These are phyloP conservation scores for Pyrenochaeta sp. DNA, from an alignment of 2,329 filamentous ascomycete genomes.

Conservation along the genomic window DNA sequence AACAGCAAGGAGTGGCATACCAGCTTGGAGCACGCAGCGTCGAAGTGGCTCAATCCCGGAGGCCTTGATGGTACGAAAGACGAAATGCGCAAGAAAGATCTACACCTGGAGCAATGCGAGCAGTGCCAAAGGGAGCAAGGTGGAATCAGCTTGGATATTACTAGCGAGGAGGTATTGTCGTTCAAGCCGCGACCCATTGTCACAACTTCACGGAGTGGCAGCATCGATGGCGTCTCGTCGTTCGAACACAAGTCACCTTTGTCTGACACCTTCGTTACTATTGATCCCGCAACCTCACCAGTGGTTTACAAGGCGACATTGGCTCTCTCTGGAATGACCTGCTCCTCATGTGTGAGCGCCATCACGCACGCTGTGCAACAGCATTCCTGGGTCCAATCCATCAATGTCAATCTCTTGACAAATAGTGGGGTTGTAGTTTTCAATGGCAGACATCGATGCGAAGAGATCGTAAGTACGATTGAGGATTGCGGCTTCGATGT, in stretches of 20 bases:
- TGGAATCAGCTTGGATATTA: slow-evolving; percentile 23
- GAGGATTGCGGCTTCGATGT: slow-evolving; percentile 59
- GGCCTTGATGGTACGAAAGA: slow-evolving; percentile 16
- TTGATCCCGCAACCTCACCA: slow-evolving; percentile 14
- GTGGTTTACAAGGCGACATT: slow-evolving; percentile 50
- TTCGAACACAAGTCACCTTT: slow-evolving; percentile 15
- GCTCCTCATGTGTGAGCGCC: slow-evolving; percentile 63
- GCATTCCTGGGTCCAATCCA: slow-evolving; percentile 56
- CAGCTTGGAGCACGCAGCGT: slow-evolving; percentile 48
- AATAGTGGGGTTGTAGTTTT: slow-evolving; percentile 62
- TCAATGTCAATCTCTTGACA: slow-evolving; percentile 62
- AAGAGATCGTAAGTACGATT: slow-evolving; percentile 59
- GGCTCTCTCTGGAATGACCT: slow-evolving; percentile 68
- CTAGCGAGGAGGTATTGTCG: slow-evolving; percentile 10
- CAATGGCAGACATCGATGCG: slow-evolving; percentile 53
- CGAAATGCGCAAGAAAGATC: slow-evolving; percentile 41
- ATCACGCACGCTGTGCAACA: slow-evolving; percentile 61
- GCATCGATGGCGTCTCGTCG: slow-evolving; percentile 18
- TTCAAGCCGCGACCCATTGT: slow-evolving; percentile 25
- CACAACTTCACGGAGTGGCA: slow-evolving; percentile 15
- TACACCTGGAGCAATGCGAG: slow-evolving; percentile 45
- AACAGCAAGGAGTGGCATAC: slow-evolving; percentile 38
- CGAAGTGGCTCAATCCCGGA: slow-evolving; percentile 34
- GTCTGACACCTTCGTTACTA: slow-evolving; percentile 26
- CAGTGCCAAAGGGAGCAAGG: slow-evolving; percentile 44